phyloP scores from a whole-genome alignment of 2,329 filamentous ascomycete genomes.

The Orbilia brochopaga region DNA sequence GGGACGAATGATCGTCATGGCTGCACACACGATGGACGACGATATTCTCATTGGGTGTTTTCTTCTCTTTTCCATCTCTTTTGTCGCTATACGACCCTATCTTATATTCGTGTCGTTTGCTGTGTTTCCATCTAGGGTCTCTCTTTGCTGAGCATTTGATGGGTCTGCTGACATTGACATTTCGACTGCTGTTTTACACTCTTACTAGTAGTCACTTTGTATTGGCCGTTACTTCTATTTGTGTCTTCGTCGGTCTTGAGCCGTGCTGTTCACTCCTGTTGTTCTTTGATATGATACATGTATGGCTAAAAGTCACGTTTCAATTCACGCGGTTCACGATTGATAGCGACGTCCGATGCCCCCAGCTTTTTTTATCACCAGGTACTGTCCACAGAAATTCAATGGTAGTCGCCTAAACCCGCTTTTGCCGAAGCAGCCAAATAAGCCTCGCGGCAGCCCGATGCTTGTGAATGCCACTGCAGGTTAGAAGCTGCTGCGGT shows the following conservation, averaged over 20 bases:
- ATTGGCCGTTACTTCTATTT: constrained; percentile 1
- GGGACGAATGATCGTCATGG: constrained; percentile 1
- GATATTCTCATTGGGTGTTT: constrained; percentile 34
- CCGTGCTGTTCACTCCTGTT: constrained; percentile 2
- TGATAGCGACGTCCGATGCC: not conserved
- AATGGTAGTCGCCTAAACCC: too few relatives aligned
- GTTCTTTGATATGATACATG: constrained; percentile 22
- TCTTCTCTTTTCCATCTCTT: constrained; percentile 12
- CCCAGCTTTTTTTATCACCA: not conserved
- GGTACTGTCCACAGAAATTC: not conserved
- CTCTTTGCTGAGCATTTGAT: constrained; percentile 49
- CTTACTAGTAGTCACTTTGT: not conserved
- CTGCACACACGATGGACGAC: not conserved
- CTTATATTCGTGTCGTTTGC: constrained; percentile 10
- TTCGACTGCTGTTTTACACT: not conserved
- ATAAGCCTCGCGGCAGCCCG: too few relatives aligned
- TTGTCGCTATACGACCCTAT: constrained; percentile 6
- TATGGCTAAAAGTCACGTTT: constrained; percentile 25
- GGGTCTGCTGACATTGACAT: constrained; percentile 21
- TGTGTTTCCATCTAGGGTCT: constrained; percentile 40
- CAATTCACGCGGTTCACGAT: not conserved
- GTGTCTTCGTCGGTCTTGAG: constrained; percentile 1
- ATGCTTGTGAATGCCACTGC: too few relatives aligned
- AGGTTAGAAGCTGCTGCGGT: not conserved
- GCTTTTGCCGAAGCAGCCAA: too few relatives aligned